phyloP scores from a whole-genome alignment of 805 yeast genomes.

The Hanseniaspora hatyaiensis region DNA sequence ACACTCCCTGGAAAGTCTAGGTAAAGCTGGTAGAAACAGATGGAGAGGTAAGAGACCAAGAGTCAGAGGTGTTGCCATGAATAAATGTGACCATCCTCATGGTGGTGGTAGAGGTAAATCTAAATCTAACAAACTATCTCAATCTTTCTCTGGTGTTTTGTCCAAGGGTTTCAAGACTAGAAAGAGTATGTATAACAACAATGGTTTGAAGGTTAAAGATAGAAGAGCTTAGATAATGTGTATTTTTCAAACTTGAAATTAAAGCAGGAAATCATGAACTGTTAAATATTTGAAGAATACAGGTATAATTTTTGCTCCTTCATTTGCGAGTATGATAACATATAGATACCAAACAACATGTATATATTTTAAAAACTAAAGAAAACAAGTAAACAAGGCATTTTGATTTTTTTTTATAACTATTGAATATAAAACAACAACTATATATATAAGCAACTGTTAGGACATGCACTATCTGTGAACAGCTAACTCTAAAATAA shows the following conservation, averaged over 20 bases:
- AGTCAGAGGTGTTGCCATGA: slow-evolving; percentile 97
- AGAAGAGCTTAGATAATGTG: slow-evolving; percentile 56
- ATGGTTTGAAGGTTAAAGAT: slow-evolving; percentile 66
- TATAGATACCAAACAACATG: too few relatives aligned
- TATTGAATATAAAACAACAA: too few relatives aligned
- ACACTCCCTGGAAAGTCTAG: slow-evolving; percentile 77
- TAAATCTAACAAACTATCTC: slow-evolving; percentile 86
- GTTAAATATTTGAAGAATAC: too few relatives aligned
- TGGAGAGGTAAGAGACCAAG: slow-evolving; percentile 87
- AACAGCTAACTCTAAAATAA: slow-evolving; percentile 51
- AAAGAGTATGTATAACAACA: slow-evolving; percentile 74
- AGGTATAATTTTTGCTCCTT: too few relatives aligned
- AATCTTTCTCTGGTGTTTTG: slow-evolving; percentile 90
- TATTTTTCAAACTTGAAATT: too few relatives aligned
- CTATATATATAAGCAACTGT: too few relatives aligned
- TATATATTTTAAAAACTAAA: too few relatives aligned
- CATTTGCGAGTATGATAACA: too few relatives aligned
- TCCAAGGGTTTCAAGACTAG: slow-evolving; percentile 93
- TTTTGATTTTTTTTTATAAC: too few relatives aligned
- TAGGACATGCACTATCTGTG: slow-evolving; percentile 22
- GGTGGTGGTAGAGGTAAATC: slow-evolving; percentile 99
- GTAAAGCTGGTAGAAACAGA: slow-evolving; percentile 94
- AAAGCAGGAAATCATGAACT: too few relatives aligned
- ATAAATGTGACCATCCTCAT: slow-evolving; percentile 93
- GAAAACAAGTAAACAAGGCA: too few relatives aligned